Base-by-base conservation (phyloP, 2,329 filamentous ascomycete species). In the Nannizzia gypsea region DNA sequence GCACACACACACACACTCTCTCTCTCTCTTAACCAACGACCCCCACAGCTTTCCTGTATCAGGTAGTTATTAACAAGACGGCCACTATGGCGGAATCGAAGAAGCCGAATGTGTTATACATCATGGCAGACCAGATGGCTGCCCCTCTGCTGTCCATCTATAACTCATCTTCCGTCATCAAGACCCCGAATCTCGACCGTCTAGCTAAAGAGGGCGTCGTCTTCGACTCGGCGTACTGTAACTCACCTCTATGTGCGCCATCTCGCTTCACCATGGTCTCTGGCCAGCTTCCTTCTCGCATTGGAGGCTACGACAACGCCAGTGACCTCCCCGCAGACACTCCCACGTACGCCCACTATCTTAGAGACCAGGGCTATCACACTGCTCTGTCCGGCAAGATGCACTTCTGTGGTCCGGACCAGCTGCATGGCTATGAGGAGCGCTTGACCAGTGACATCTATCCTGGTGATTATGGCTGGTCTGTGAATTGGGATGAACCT, bases 121-220 rank as follows among this genome's bases (percentile, higher is more conserved):
- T 96, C 77, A 96, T 96, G 90, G 91, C 91, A 59, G 91, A 96
- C 75, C 91, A 96, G 77, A 84, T 96, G 72, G 88, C 91, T 17
- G 91, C 91, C 28, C 91, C 91, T 17, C 82, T 91, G 66, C 83
- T 96, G 66, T 92, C 90, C 77, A 92, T 96, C 78, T 90, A 96
- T 78, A 91, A 96, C 73, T 82, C 85, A 52, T 80, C 87, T 58
- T 95, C 90, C 1, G 87, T 89, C 71, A 96, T 96, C 80, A 89
- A 90, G 75, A 96, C 91, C 0, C 91, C 91, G 55, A 86, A 96
- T 75, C 82, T 96, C 62, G 89, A 96, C 74, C 82, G 84, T 57
- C 81, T 96, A 64, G 90, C 91, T 1, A 83, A 85, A 65, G 83
- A 83, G 62, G 88, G 90, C 8, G 90, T 96, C 34, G 88, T 95